These are phyloP conservation scores for Papiliotrema nemorosa DNA, from an alignment of 1,284 basidiomycete species.

Conservation along the genomic window DNA sequence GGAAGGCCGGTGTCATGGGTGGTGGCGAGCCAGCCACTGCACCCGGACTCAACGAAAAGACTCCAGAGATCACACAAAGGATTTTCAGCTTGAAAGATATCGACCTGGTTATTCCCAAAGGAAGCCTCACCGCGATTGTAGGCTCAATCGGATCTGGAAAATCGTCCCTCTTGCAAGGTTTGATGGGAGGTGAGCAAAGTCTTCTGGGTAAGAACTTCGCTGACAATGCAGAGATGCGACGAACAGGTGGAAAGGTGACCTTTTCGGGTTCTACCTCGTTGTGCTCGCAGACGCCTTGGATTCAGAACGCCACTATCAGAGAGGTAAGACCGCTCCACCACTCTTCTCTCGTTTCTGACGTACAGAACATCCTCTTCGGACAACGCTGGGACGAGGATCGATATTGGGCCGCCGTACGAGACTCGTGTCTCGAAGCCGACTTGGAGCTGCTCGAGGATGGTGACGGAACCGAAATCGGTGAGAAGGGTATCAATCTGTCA, in stretches of 20 bases:
- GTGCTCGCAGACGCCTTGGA: slow-evolving; percentile 74
- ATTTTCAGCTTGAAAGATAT: slow-evolving; percentile 64
- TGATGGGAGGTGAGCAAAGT: slow-evolving; percentile 65
- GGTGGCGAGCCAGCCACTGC: slow-evolving; percentile 9
- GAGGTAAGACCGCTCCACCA: slow-evolving; percentile 36
- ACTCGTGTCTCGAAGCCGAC: slow-evolving; percentile 73
- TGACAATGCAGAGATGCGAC: slow-evolving; percentile 62
- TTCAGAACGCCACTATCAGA: slow-evolving; percentile 67
- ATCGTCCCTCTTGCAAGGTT: slow-evolving; percentile 56
- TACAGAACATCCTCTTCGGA: slow-evolving; percentile 83
- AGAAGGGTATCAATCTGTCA: slow-evolving; percentile 58
- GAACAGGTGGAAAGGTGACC: slow-evolving; percentile 58
- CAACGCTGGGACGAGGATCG: slow-evolving; percentile 70
- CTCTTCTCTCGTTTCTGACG: slow-evolving; percentile 54
- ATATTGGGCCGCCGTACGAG: slow-evolving; percentile 71
- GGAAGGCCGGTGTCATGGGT: slow-evolving; percentile 11
- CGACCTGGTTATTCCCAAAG: slow-evolving; percentile 63
- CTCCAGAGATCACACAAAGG: slow-evolving; percentile 42
- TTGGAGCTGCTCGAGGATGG: slow-evolving; percentile 75
- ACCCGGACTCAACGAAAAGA: slow-evolving; percentile 21
- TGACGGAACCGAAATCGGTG: slow-evolving; percentile 87
- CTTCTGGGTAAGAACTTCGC: neutral
- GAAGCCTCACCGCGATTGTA: slow-evolving; percentile 73
- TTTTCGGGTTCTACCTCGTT: slow-evolving; percentile 69
- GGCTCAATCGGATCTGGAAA: slow-evolving; percentile 71